Evolutionary conservation across 352 stramenopile species (phyloP), one percentile per base, ranked within the genome.

Genomic region (Globisporangium acanthophoron): DNA sequence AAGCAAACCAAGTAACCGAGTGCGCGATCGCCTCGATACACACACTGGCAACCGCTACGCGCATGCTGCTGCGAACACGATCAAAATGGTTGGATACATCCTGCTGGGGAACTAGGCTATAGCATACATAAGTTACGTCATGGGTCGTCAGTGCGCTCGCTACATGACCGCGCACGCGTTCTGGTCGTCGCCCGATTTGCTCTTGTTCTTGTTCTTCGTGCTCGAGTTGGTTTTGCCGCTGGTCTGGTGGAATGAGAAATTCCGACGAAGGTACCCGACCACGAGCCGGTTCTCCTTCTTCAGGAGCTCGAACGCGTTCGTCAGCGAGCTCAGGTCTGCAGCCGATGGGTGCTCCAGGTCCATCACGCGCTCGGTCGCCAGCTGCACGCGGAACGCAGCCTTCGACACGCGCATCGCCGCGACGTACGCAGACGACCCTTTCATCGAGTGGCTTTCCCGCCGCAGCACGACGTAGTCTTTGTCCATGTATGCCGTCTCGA

Each of bases 391-490:
- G 69, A 92, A 92, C 18, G 85, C 76, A 9, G 81, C 74, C 62
- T 94, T 94, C 11, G 80, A 92, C 29, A 94, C 80, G 29, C 85
- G 79, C 73, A 91, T 77, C 0, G 85, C 85, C 8, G 85, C 85
- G 2, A 92, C 83, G 46, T 94, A 94, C 11, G 85, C 85, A 0
- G 85, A 92, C 7, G 81, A 92, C n/a, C 85, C 85, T 61, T 94
- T 94, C n/a, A 94, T 61, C 12, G 85, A 94, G 58, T 94, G 85
- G 53, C 79, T 88, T 58, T 92, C 83, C 4, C 82, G 78, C 4
- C 83, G 71, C 27, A 94, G 62, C 12, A 87, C 75, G 3, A 85
- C 63, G 54, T 78, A 90, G 58, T 94, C 78, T 13, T 61, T 59
- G 1, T 58, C 62, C 13, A 59, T 47, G 59, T 81, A 91, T 9